Percentiles rank a stretch among this genome's conserved stretches.
Evolutionary conservation across 2,329 filamentous ascomycete species (phyloP).

Genomic region (Exophiala mesophila): DNA sequence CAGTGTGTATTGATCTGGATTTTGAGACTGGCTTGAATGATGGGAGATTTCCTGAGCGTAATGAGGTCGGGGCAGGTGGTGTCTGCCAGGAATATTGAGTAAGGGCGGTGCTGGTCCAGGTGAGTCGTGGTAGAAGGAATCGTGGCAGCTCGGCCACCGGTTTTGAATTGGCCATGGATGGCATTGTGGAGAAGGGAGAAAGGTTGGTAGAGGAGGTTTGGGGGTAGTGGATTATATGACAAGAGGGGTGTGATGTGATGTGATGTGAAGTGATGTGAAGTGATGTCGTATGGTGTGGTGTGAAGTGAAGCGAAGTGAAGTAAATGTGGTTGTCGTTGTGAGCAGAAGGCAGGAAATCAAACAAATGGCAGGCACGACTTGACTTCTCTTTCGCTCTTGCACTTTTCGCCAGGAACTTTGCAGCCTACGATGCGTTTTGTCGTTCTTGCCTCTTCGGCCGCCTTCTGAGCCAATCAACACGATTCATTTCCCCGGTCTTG

Average conservation of each 20-base stretch:
- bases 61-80: constrained; percentile 5
- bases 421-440: too few species aligned
- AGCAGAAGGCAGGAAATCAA: too few species aligned
- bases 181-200: constrained; percentile 2
- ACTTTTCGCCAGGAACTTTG: too few species aligned
- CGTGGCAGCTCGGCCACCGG: constrained; percentile 41
- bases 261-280: not conserved
- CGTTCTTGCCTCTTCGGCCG: too few species aligned
- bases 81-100: constrained; percentile 14
- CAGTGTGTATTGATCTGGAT: constrained; percentile 12
- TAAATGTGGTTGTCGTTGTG: too few species aligned
- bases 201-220: too few species aligned
- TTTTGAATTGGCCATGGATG: constrained; percentile 38
- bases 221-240: not conserved
- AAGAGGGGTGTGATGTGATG: not conserved
- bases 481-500: not conserved
- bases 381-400: too few species aligned
- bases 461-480: not conserved
- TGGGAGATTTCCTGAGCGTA: constrained; percentile 5
- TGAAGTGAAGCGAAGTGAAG: not conserved
- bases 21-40: constrained; percentile 11
- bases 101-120: constrained; percentile 30
- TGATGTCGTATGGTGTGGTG: not conserved
- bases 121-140: constrained; percentile 39
- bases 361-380: too few species aligned